Evolutionary conservation across 345 rosid species (phyloP), one percentile per base, ranked within the genome.

Genomic region (Limnanthes douglasii): DNA sequence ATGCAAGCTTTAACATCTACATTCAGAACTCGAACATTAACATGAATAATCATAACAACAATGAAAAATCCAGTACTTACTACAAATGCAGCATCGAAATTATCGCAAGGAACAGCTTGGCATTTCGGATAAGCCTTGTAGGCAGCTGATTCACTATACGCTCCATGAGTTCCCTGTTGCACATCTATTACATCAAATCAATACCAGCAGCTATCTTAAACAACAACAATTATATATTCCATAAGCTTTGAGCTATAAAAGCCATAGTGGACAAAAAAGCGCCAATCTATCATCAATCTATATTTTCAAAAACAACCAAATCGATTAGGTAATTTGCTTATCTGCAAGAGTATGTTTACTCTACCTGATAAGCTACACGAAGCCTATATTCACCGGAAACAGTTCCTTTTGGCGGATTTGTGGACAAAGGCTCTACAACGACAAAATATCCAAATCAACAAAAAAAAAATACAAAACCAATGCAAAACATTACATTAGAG

Each of bases 341-440:
- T 27, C 6, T 11, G 21, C 7, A 7, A 3, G 29, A 3, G 13
- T 5, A 2, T 5, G 13, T 5, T 12, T 28, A 2, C 20, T 16
- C 11, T 33, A 84, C 96, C 93, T 90, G 98, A 43, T 80, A 90
- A 21, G 98, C 98, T 36, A 90, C 98, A 21, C 98, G 96, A 46
- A 90, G 65, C 15, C 80, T 72, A 15, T 80, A 53, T 15, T 88
- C 85, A 26, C 45, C 71, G 31, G 93, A 51, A n/a, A 48, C 59
- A 21, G 73, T 43, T 54, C 50, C 50, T 12, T 63, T 67, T 12
- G 48, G 41, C 33, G 68, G 65, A 23, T 56, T 53, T 11, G 86
- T 79, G 24, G 95, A 76, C 45, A 90, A 65, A 21, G 98, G 98
- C 70, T 51, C 98, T 90, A 34, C 15, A 17, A 47, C 15, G 13